Evolutionary conservation across 208 protist species (phyloP).

Genomic region (Acanthamoeba lenticulata): DNA sequence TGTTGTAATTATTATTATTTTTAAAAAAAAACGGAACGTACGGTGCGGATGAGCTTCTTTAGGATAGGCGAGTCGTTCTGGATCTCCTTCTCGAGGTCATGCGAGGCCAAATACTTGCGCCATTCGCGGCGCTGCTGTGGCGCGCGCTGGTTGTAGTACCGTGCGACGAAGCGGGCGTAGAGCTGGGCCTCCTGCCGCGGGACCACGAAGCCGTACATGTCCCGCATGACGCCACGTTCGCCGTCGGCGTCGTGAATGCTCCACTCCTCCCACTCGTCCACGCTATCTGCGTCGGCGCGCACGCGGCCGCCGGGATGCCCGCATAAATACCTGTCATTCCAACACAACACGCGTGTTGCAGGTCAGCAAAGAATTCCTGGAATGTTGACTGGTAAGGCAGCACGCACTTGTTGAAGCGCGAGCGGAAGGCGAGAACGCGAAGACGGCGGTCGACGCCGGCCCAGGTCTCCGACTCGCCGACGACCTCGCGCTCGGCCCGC

Average conservation of each 20-base stretch:
- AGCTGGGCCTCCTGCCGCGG: neutral
- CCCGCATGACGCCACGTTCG: neutral
- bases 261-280: conserved; percentile 58
- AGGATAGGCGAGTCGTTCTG: conserved; percentile 56
- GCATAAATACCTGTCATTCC: too few relatives aligned
- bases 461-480: conserved; percentile 12
- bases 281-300: neutral
- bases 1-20: too few relatives aligned
- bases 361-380: too few relatives aligned
- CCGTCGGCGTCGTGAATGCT: conserved; percentile 48
- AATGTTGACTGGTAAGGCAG: neutral
- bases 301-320: conserved; percentile 27
- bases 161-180: conserved; percentile 21
- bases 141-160: conserved; percentile 45
- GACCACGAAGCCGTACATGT: conserved; percentile 61
- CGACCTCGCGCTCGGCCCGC: conserved; percentile 35
- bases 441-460: neutral
- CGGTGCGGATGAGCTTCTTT: conserved; percentile 61
- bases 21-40: neutral
- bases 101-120: conserved; percentile 49
- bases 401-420: neutral
- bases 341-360: too few relatives aligned
- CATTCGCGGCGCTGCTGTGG: conserved; percentile 46
- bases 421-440: neutral
- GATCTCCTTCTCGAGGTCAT: conserved; percentile 68